phyloP scores from a whole-genome alignment of 2,329 filamentous ascomycete species.

The Fusarium sterilihyphosum region DNA sequence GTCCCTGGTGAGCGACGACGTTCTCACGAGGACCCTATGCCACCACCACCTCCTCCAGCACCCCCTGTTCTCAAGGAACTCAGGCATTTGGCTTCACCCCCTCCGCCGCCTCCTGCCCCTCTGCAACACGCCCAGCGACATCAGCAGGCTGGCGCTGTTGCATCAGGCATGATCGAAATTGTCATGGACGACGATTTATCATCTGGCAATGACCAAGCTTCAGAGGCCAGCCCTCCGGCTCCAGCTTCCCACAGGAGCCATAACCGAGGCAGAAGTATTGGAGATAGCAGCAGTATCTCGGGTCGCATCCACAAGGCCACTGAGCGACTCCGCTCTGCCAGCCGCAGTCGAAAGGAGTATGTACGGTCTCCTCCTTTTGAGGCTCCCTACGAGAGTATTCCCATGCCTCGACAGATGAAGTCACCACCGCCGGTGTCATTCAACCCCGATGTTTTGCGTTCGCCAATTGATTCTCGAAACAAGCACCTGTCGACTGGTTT shows the following conservation, averaged over 20 bases:
- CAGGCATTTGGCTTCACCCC: slow-evolving; percentile 68
- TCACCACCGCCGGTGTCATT: slow-evolving; percentile 52
- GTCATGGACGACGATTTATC: slow-evolving; percentile 70
- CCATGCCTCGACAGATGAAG: slow-evolving; percentile 44
- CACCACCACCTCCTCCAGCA: slow-evolving; percentile 62
- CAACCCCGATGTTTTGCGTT: slow-evolving; percentile 50
- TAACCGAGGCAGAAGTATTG: slow-evolving; percentile 65
- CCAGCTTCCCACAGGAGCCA: slow-evolving; percentile 59
- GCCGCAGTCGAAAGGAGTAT: slow-evolving; percentile 62
- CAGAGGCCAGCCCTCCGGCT: slow-evolving; percentile 38
- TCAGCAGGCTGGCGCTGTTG: slow-evolving; percentile 57
- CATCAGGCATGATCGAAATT: slow-evolving; percentile 70
- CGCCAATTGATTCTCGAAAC: slow-evolving; percentile 46
- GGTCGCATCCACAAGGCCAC: slow-evolving; percentile 66
- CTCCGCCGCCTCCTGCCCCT: slow-evolving; percentile 70
- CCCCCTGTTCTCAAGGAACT: slow-evolving; percentile 69
- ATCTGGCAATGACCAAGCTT: slow-evolving; percentile 32
- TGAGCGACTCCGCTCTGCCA: slow-evolving; percentile 69
- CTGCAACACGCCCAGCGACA: slow-evolving; percentile 57
- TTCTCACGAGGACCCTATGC: slow-evolving; percentile 62
- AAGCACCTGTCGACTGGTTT: slow-evolving; percentile 61
- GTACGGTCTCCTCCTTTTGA: slow-evolving; percentile 42
- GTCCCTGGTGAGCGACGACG: slow-evolving; percentile 53
- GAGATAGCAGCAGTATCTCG: slow-evolving; percentile 61
- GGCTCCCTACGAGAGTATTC: slow-evolving; percentile 56